Evolutionary conservation across 129 eudicot genomes (phyloP).

Genomic region (Rutidosis leptorrhynchoides): DNA sequence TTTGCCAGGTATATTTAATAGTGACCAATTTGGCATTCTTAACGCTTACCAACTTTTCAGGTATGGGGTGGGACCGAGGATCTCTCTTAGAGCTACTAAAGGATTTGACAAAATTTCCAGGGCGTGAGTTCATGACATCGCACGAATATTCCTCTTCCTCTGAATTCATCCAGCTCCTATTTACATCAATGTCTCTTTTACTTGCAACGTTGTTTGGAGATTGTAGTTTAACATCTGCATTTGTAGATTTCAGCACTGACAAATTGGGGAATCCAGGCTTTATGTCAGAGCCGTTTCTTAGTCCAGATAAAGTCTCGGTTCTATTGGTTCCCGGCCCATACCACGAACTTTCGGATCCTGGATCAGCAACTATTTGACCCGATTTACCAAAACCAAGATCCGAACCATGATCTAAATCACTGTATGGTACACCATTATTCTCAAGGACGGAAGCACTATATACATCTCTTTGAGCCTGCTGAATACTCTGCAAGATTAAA

Average conservation of each 20-base stretch:
- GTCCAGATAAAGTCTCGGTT: slow-evolving; percentile 36
- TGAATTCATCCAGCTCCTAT: slow-evolving; percentile 66
- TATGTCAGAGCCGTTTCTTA: slow-evolving; percentile 52
- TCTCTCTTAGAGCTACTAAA: slow-evolving; percentile 40
- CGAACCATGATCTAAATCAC: slow-evolving; percentile 46
- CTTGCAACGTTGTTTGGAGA: slow-evolving; percentile 24
- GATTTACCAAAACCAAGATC: slow-evolving; percentile 21
- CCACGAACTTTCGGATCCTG: slow-evolving; percentile 48
- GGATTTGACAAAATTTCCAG: slow-evolving; percentile 31
- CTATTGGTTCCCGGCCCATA: slow-evolving; percentile 44
- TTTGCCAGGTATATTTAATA: no score
- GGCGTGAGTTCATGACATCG: slow-evolving; percentile 57
- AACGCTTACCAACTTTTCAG: slow-evolving; percentile 54
- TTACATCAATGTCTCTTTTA: slow-evolving; percentile 38
- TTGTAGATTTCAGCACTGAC: slow-evolving; percentile 29
- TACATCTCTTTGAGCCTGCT: slow-evolving; percentile 41
- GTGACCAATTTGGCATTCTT: no score
- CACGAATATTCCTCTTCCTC: slow-evolving; percentile 80
- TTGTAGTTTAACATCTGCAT: slow-evolving; percentile 34
- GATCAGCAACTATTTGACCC: slow-evolving; percentile 38
- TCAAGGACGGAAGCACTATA: slow-evolving; percentile 36
- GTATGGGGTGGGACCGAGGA: slow-evolving; percentile 40
- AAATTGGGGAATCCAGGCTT: slow-evolving; percentile 38
- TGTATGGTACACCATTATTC: slow-evolving; percentile 39
- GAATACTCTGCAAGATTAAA: slow-evolving; percentile 41